Evolutionary conservation across 177 flowering plant genomes (phyloP), one percentile per base, ranked within the genome.

Genomic region (Telopea speciosissima): DNA sequence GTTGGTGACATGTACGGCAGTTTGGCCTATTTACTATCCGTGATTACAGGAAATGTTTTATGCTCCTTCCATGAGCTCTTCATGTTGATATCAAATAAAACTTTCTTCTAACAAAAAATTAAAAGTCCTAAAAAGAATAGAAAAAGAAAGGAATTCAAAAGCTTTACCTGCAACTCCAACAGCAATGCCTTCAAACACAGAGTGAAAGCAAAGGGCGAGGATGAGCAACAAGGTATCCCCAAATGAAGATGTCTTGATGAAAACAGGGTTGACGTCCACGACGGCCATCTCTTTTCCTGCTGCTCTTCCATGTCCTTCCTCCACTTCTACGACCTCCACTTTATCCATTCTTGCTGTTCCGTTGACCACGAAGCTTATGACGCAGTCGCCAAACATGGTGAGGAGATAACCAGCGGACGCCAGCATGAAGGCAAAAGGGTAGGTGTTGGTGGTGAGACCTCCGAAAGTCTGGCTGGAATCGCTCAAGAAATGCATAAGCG

Each of bases 161-260:
- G 44, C 11, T 17, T 70, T 81, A 90, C 93, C 91, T 70, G 96
- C 73, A 80, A 90, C 87, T 28, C 97, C 97, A 71, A 93, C 77
- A 0, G 97, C 95, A 19, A 93, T 89, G 8, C 97, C 95, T 75
- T 93, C 98, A 68, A 91, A 93, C 21, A 89, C 80, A 0, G 93
- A 93, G 70, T 93, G 95, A 66, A 93, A 89, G 67, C 95, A 91
- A 26, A 93, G 78, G 3, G 90, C 97, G 2, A 82, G 68, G 24
- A 93, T 88, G 52, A 93, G 92, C 52, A 93, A 82, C 3, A 90
- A 24, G 28, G 91, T 80, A 69, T 88, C 96, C 13, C 90, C 88
- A 54, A 85, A 28, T 3, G 86, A 81, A 2, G 89, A 33, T 0
- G 86, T 85, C 79, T 45, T 85, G 61, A 80, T 33, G 65, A 91